phyloP scores from a whole-genome alignment of 306 rosid genomes.

The Mimosa pudica region DNA sequence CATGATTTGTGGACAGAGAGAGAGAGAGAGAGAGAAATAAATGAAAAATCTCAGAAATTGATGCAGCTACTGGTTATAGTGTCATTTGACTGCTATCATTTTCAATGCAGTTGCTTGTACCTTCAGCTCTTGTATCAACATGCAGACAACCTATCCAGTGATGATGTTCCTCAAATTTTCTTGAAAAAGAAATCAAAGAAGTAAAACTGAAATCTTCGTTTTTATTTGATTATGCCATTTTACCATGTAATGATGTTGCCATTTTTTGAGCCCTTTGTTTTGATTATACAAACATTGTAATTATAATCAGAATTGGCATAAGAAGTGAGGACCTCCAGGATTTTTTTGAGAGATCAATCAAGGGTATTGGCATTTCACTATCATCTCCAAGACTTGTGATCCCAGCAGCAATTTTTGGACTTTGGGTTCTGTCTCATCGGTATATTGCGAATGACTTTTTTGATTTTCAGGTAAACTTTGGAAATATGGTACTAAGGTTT shows the following conservation, averaged over 20 bases:
- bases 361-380: conserved; percentile 75
- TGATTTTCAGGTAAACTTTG: conserved; percentile 79
- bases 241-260: conserved; percentile 31
- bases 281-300: conserved; percentile 26
- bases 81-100: conserved; percentile 35
- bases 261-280: conserved; percentile 24
- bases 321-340: conserved; percentile 84
- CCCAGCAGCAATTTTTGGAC: conserved; percentile 80
- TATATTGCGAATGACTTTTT: conserved; percentile 59
- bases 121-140: conserved; percentile 83
- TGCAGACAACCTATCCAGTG: conserved; percentile 74
- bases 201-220: conserved; percentile 46
- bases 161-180: conserved; percentile 75
- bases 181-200: conserved; percentile 70
- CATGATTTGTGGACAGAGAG: neutral
- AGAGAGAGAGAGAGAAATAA: neutral
- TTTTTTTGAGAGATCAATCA: conserved; percentile 65
- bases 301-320: conserved; percentile 79
- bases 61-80: conserved; percentile 18
- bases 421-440: conserved; percentile 68
- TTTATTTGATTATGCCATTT: conserved; percentile 22
- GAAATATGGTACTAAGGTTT: neutral
- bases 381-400: conserved; percentile 95
- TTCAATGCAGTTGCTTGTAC: conserved; percentile 76
- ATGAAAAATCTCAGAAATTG: conserved; percentile 1